Conservation (phyloP, 352 stramenopile genomes). For the Peronosclerospora sorghi region DNA sequence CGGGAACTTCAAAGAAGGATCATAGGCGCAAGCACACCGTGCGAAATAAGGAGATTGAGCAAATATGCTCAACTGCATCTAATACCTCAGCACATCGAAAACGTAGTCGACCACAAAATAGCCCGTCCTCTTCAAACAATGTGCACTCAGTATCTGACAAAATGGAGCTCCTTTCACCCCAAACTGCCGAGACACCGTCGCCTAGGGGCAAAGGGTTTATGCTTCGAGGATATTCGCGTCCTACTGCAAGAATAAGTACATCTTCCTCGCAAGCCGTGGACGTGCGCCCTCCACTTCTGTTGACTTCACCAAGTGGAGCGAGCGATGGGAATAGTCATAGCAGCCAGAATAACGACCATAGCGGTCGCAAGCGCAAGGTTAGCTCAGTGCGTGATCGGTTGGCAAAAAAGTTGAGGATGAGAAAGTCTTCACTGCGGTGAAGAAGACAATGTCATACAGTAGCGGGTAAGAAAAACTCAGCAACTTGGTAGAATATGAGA, state of each 20-base stretch:
- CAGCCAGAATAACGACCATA: constrained; percentile 8
- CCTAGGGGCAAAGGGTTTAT: constrained; percentile 27
- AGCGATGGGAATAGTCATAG: constrained; percentile 16
- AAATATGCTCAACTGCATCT: constrained; percentile 6
- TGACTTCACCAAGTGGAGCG: constrained; percentile 8
- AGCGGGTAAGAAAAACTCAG: too few species aligned
- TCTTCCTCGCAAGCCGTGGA: constrained; percentile 14
- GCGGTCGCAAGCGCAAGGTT: constrained; percentile 37
- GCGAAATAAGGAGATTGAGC: constrained; percentile 7
- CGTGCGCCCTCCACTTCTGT: constrained; percentile 34
- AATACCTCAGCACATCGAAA: constrained; percentile 17
- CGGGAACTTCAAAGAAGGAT: constrained; percentile 8
- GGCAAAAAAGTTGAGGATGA: constrained; percentile 77
- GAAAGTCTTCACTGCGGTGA: constrained; percentile 32
- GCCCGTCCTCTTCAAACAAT: constrained; percentile 10
- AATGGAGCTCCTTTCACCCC: constrained; percentile 1
- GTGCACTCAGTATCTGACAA: constrained; percentile 5
- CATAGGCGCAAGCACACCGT: constrained; percentile 1
- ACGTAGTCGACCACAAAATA: constrained; percentile 9
- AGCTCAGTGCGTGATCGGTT: constrained; percentile 52
- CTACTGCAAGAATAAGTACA: constrained; percentile 9
- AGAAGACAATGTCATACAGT: background rate
- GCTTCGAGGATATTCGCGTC: constrained; percentile 21
- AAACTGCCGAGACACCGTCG: constrained; percentile 13
- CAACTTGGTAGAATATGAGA: background rate